Evolutionary conservation across 208 protist species (phyloP), one percentile per base, ranked within the genome.

Genomic region (Trypanosoma vivax): DNA sequence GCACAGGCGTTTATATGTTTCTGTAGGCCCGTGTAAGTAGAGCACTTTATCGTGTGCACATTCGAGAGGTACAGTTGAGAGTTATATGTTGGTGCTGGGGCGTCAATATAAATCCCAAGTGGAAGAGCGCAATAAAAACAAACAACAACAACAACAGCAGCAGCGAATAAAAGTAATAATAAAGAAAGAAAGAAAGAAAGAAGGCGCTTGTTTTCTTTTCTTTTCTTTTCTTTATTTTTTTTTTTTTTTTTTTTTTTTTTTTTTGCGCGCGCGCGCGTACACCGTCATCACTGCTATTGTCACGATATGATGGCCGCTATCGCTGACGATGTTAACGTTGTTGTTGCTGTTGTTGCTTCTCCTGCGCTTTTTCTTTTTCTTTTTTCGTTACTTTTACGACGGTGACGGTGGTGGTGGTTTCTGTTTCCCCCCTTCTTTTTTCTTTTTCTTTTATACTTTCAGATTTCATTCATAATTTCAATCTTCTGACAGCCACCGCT

Each of bases 211-310:
- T 34, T 23, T 50, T 29, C 34, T 57, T 57, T 48, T 57, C 49
- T 35, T 31, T 65, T 42, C 52, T 37, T 65, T 37, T 35, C 57
- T 37, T 33, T 30, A 14, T 47, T 13, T 28, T 27, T 35, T 29
- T 13, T 28, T 29, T 60, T 37, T 5, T 24, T 34, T 11, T 49
- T 31, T 6, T 29, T 49, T 29, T 18, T 24, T 37, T 13, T 13
- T 37, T 37, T n/a, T 37, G 7, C 33, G 33, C 33, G 13, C 33
- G 33, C 33, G 13, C 31, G 13, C 6, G 16, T 28, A 48, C 34
- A 50, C 50, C n/a, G 30, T 31, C 16, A n/a, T 18, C 23, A 38
- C n/a, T 24, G 24, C 24, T 38, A 33, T 24, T 57, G 24, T 38
- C n/a, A 42, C 28, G 14, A 38, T 38, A 19, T 9, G 27, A 21